Evolutionary conservation across 2,329 filamentous ascomycete species (phyloP), one percentile per base, ranked within the genome.

Genomic region (Alternaria atra): DNA sequence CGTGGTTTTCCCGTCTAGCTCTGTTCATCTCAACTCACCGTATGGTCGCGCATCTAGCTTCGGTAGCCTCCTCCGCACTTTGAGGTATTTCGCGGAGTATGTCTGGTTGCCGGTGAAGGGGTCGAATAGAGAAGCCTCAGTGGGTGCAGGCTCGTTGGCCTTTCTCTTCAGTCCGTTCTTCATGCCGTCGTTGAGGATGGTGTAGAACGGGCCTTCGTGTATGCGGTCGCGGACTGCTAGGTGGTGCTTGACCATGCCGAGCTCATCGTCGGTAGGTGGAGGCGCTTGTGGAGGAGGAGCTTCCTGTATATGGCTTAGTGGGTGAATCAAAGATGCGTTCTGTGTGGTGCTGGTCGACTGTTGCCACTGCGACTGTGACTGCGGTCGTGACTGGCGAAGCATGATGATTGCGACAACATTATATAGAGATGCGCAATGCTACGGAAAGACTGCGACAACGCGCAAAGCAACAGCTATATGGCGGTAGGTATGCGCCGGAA

Each of bases 41-140:
- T 87, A 88, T 20, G 85, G 80, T 43, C 85, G 77, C 23, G 81
- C 84, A 48, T 82, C 80, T 20, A 89, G 76, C 62, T 83, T 83
- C 0, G 87, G 87, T 9, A 89, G 70, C 20, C 80, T 82, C 60
- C 85, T 79, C 66, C 83, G 82, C 68, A 86, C 85, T 65, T 85
- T 86, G 56, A 84, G 79, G 73, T 88, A 89, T 69, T 83, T 85
- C 55, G 85, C 81, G 15, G 84, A 84, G 71, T 87, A 90, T 0
- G 86, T 87, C 39, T 85, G 85, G 76, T 88, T 88, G 56, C 86
- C 85, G 43, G 84, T 82, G 69, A 90, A 90, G 2, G 87, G 85
- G 72, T 90, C 86, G 69, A 88, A 86, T 0, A 79, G 68, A 12
- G 71, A 69, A 7, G 70, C 70, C 42, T 76, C 73, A 44, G 74